Evolutionary conservation across 1,139 yeast species (phyloP).

Genomic region (Geotrichum reessii): DNA sequence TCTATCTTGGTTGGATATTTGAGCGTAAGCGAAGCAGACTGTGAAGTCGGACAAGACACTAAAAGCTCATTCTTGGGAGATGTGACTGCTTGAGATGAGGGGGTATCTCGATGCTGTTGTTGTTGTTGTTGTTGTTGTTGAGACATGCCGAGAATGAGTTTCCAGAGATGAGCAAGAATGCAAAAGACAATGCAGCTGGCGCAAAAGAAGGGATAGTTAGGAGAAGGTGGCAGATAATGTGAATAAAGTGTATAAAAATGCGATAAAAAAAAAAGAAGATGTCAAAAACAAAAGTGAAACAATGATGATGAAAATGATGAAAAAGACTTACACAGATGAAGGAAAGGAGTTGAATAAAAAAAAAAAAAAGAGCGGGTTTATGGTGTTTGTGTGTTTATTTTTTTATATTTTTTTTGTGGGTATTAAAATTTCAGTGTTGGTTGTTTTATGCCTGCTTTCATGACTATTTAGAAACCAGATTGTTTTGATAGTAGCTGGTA

Average conservation of each 20-base stretch:
- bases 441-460: not conserved
- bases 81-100: not conserved
- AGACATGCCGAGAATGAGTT: not conserved
- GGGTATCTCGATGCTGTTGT: not conserved
- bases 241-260: not conserved
- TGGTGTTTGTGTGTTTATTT: not conserved
- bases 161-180: not conserved
- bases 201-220: not conserved
- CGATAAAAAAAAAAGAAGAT: not conserved
- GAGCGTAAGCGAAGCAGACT: conserved; percentile 8
- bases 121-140: not conserved
- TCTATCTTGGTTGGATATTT: not conserved
- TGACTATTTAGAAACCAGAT: not conserved
- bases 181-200: not conserved
- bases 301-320: not conserved
- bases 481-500: not conserved
- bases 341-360: not conserved
- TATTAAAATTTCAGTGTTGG: not conserved
- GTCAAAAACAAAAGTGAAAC: not conserved
- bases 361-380: not conserved
- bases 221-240: not conserved
- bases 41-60: not conserved
- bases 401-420: not conserved
- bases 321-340: not conserved
- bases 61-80: not conserved